Conservation (phyloP, 2,329 filamentous ascomycete genomes). For the Talaromyces sp. region DNA sequence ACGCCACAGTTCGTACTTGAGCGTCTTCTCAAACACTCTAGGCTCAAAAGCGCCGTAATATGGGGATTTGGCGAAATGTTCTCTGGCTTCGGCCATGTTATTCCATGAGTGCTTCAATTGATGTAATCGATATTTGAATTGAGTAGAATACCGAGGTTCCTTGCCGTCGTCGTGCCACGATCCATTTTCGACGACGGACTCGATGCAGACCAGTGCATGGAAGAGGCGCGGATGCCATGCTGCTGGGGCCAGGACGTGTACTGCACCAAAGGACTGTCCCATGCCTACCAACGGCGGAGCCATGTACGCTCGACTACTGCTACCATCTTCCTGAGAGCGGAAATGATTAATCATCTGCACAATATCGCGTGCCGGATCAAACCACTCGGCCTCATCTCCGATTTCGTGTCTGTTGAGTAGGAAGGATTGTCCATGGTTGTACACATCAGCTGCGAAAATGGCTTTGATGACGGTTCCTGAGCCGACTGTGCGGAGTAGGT, state of each 20-base stretch:
- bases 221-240: slow-evolving; percentile 15
- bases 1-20: slow-evolving; percentile 10
- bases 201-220: slow-evolving; percentile 11
- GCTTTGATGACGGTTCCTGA: slow-evolving; percentile 3
- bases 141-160: not conserved
- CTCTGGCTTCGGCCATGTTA: slow-evolving; percentile 2
- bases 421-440: slow-evolving; percentile 14
- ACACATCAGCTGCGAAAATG: slow-evolving; percentile 15
- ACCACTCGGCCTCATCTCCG: slow-evolving; percentile 13
- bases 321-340: not conserved
- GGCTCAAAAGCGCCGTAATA: slow-evolving; percentile 12
- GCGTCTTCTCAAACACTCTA: slow-evolving; percentile 12
- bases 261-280: slow-evolving; percentile 11
- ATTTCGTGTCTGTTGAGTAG: slow-evolving; percentile 10
- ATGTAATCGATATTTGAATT: slow-evolving; percentile 11
- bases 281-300: slow-evolving; percentile 14
- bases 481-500: not conserved
- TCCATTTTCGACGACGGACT: slow-evolving; percentile 12
- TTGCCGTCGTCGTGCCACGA: slow-evolving; percentile 10
- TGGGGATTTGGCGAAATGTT: slow-evolving; percentile 4
- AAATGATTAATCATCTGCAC: slow-evolving; percentile 13
- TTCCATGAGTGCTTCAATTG: slow-evolving; percentile 3
- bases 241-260: slow-evolving; percentile 10
- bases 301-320: not conserved
- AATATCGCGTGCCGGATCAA: slow-evolving; percentile 12